Evolutionary conservation across 768 basidiomycete species (phyloP), one percentile per base, ranked within the genome.

Genomic region (Saitozyma sp.): DNA sequence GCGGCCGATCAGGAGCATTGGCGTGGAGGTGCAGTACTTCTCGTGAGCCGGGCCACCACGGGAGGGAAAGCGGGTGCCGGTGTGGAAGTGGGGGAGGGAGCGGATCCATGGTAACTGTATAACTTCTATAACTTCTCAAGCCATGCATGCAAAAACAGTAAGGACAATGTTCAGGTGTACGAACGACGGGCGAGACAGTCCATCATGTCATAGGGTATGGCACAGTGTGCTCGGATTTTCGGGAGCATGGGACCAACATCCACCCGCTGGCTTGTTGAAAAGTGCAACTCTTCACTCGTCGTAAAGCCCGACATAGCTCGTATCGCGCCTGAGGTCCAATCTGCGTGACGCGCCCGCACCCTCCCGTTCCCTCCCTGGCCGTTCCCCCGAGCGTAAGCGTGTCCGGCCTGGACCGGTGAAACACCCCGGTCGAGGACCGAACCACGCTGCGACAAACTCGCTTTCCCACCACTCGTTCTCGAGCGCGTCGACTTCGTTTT

Each of bases 21-120:
- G 93, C 6, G 82, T 97, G n/a, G 93, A 97, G 77, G 82, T 97
- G 48, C 91, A 92, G 43, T 96, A 94, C 78, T 96, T 94, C 63
- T 76, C 77, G 13, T 75, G 46, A 64, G 51, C 37, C 29, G 29
- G 29, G 29, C 29, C 29, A 29, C 29, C 29, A 29, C 29, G 29
- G 29, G 29, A 29, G 29, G 29, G 29, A 5, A 2, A 29, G 29
- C 29, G 29, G 29, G 29, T 29, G 29, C 29, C 29, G 29, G 29
- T 29, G 29, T 29, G 29, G 29, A 29, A 29, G 29, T 29, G 29
- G 29, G 5, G 29, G 29, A 5, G 5, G 29, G 29, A 29, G 29
- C 29, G 29, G 29, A 29, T 5, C 29, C 29, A 29, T 29, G 29
- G 29, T 29, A 29, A 29, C 29, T 29, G 29, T 29, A 29, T 29